phyloP scores from a whole-genome alignment of 2,329 filamentous ascomycete species.

The Akanthomyces dipterigenus region DNA sequence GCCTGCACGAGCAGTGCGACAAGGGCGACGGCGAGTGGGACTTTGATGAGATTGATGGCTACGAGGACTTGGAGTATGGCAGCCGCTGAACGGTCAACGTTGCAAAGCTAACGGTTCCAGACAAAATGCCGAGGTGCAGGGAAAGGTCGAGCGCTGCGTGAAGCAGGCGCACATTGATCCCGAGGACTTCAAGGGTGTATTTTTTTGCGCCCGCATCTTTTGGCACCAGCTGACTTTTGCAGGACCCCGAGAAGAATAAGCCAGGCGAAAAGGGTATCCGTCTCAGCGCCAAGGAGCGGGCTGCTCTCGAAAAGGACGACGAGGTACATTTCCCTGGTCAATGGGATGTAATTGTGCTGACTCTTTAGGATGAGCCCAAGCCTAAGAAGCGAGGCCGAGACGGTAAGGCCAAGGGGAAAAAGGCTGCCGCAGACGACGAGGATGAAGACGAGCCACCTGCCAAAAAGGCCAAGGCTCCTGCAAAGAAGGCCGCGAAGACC shows the following conservation, averaged over 20 bases:
- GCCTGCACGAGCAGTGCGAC: constrained; percentile 53
- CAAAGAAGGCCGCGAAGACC: constrained; percentile 25
- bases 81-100: not conserved
- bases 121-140: constrained; percentile 54
- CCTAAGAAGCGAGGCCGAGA: constrained; percentile 27
- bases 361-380: constrained; percentile 16
- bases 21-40: constrained; percentile 44
- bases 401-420: not conserved
- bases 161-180: constrained; percentile 73
- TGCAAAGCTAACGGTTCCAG: constrained; percentile 21
- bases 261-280: constrained; percentile 62
- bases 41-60: constrained; percentile 69
- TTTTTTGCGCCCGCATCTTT: not conserved
- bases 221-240: constrained; percentile 9
- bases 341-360: not conserved
- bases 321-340: not conserved
- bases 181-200: constrained; percentile 82
- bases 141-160: constrained; percentile 67
- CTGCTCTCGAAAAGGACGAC: constrained; percentile 14
- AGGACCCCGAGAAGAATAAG: constrained; percentile 71
- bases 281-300: constrained; percentile 30
- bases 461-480: constrained; percentile 26
- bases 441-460: constrained; percentile 22
- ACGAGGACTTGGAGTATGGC: constrained; percentile 59
- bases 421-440: constrained; percentile 25